These are phyloP conservation scores for Arachnopeziza araneosa DNA, from an alignment of 2,329 filamentous ascomycete species.

Conservation along the genomic window DNA sequence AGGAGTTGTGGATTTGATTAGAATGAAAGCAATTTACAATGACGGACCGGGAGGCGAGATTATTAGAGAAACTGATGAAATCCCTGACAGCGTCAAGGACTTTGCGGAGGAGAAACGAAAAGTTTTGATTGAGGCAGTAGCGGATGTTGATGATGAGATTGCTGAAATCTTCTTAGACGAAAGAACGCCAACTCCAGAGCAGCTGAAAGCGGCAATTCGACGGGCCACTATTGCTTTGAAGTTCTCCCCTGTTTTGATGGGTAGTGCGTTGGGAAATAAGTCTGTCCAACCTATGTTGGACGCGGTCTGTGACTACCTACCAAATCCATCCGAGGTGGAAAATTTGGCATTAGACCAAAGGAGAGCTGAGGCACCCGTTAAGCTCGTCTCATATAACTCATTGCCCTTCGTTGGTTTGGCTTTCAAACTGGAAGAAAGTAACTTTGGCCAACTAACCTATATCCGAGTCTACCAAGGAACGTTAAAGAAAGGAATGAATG, in stretches of 20 bases:
- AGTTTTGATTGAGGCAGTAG: slow-evolving; percentile 86
- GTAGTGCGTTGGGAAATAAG: slow-evolving; percentile 90
- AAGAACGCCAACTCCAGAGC: slow-evolving; percentile 66
- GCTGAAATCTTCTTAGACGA: slow-evolving; percentile 93
- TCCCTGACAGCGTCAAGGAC: slow-evolving; percentile 73
- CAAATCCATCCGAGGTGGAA: slow-evolving; percentile 82
- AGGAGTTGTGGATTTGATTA: slow-evolving; percentile 86
- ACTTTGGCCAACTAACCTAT: slow-evolving; percentile 96
- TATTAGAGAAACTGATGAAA: slow-evolving; percentile 69
- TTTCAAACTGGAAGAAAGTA: slow-evolving; percentile 98
- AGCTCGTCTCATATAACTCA: slow-evolving; percentile 88
- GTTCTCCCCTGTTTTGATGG: slow-evolving; percentile 95
- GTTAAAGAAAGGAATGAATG: slow-evolving; percentile 78
- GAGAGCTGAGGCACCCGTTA: slow-evolving; percentile 71
- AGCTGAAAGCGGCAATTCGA: slow-evolving; percentile 90
- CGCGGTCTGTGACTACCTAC: slow-evolving; percentile 91
- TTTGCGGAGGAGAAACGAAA: slow-evolving; percentile 76
- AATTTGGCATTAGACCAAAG: slow-evolving; percentile 85
- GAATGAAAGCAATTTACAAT: slow-evolving; percentile 91
- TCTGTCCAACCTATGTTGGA: slow-evolving; percentile 95
- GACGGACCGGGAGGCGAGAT: slow-evolving; percentile 77
- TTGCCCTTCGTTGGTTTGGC: slow-evolving; percentile 92
- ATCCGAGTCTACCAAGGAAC: slow-evolving; percentile 96
- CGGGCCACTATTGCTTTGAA: slow-evolving; percentile 82
- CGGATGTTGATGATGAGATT: slow-evolving; percentile 97